Evolutionary conservation across 257 asterid genomes (phyloP).

Genomic region (Sherardia arvensis): DNA sequence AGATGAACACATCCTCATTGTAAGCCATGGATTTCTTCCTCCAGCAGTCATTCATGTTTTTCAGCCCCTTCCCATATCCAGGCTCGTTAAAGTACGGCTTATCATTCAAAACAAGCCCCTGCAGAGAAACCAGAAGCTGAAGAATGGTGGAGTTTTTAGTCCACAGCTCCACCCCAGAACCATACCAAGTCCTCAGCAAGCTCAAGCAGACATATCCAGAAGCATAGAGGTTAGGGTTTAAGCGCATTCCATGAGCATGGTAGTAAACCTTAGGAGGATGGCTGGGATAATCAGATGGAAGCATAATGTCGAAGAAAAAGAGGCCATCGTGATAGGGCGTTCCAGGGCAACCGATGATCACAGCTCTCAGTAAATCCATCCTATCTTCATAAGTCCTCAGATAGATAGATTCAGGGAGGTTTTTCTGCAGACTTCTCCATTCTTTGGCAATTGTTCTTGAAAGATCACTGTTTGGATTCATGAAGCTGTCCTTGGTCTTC

Average conservation of each 20-base stretch:
- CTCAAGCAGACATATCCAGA: constrained; percentile 45
- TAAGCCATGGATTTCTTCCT: constrained; percentile 17
- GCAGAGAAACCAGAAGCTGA: constrained; percentile 51
- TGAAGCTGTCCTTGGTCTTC: constrained; percentile 5
- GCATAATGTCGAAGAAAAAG: constrained; percentile 53
- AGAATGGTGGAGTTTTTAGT: constrained; percentile 31
- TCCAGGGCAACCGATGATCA: constrained; percentile 39
- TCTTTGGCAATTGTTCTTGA: constrained; percentile 30
- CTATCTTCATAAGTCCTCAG: constrained; percentile 43
- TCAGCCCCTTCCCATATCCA: neutral
- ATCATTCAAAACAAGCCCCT: constrained; percentile 52
- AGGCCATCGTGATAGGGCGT: constrained; percentile 69
- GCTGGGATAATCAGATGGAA: constrained; percentile 44
- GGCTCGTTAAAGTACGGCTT: constrained; percentile 56
- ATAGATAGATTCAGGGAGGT: constrained; percentile 49
- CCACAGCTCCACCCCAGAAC: constrained; percentile 32
- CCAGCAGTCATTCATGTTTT: neutral
- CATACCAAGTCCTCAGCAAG: constrained; percentile 43
- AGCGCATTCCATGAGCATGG: constrained; percentile 33
- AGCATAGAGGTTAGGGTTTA: constrained; percentile 49
- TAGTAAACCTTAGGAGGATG: constrained; percentile 41
- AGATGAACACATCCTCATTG: constrained; percentile 22
- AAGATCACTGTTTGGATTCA: constrained; percentile 4
- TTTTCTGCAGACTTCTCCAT: constrained; percentile 42
- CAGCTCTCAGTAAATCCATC: constrained; percentile 57